These are phyloP conservation scores for Penicillium flavigenum DNA, from an alignment of 495 filamentous ascomycete genomes.

Conservation along the genomic window DNA sequence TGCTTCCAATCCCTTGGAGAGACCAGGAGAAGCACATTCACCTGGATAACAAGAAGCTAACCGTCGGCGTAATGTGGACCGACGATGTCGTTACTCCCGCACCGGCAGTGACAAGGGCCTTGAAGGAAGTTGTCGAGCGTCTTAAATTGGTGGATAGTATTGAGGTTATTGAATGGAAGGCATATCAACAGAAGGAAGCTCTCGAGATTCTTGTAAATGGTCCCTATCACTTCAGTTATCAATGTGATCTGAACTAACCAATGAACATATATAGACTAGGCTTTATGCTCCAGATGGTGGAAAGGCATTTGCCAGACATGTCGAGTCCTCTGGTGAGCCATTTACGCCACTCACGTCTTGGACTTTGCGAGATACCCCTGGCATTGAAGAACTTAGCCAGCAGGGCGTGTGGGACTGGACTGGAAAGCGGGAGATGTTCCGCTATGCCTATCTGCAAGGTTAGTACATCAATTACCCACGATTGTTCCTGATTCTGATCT, in stretches of 20 bases:
- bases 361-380: constrained; percentile 1
- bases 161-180: constrained; percentile 5
- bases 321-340: constrained; percentile 4
- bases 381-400: constrained; percentile 9
- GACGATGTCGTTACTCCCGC: constrained; percentile 3
- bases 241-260: not conserved
- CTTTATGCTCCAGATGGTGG: constrained; percentile 8
- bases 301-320: not conserved
- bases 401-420: constrained; percentile 13
- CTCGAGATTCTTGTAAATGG: constrained; percentile 6
- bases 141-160: not conserved
- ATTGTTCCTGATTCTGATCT: not conserved
- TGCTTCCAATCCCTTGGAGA: constrained; percentile 4
- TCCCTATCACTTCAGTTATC: not conserved
- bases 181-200: constrained; percentile 9
- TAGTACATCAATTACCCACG: not conserved
- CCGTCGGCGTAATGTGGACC: constrained; percentile 4
- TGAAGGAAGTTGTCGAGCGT: not conserved
- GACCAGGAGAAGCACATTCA: constrained; percentile 4
- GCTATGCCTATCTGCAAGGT: constrained; percentile 7
- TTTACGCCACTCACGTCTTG: not conserved
- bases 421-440: constrained; percentile 7
- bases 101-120: not conserved
- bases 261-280: not conserved
- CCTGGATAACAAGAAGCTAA: not conserved